Conservation (phyloP, 495 filamentous ascomycete genomes). For the Tetracladium setigerum region DNA sequence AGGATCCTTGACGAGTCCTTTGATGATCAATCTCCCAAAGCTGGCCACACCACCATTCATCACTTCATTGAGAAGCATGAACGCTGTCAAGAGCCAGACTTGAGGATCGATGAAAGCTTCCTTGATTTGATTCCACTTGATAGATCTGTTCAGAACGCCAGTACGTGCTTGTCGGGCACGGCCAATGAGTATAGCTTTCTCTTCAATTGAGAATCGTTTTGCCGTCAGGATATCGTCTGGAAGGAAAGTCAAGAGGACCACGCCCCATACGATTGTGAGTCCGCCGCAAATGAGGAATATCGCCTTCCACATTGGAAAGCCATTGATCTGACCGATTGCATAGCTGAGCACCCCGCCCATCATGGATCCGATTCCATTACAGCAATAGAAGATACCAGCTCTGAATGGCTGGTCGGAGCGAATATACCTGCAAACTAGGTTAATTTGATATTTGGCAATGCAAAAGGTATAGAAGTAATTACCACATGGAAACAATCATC, state of each 20-base stretch:
- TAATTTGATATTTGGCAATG: too few relatives aligned
- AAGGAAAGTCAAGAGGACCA: slow-evolving; percentile 49
- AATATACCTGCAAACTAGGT: too few relatives aligned
- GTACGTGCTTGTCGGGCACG: slow-evolving; percentile 53
- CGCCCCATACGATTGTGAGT: slow-evolving; percentile 45
- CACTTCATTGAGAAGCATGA: slow-evolving; percentile 40
- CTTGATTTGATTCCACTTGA: slow-evolving; percentile 47
- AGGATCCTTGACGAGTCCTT: slow-evolving; percentile 53
- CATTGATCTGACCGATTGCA: slow-evolving; percentile 41
- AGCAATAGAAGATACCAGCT: too few relatives aligned
- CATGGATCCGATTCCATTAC: slow-evolving; percentile 31
- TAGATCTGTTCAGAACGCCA: slow-evolving; percentile 53
- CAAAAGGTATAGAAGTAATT: too few relatives aligned
- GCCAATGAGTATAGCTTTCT: slow-evolving; percentile 50
- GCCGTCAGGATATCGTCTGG: slow-evolving; percentile 56
- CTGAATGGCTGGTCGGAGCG: slow-evolving; percentile 32
- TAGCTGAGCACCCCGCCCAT: slow-evolving; percentile 45
- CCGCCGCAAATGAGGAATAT: slow-evolving; percentile 43
- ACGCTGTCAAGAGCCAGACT: slow-evolving; percentile 47
- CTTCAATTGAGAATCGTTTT: slow-evolving; percentile 43
- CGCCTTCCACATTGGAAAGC: slow-evolving; percentile 38
- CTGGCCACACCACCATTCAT: slow-evolving; percentile 49
- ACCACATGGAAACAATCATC: slow-evolving; percentile 54
- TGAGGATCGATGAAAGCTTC: slow-evolving; percentile 50
- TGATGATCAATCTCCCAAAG: slow-evolving; percentile 55